Base-by-base conservation (phyloP, 2,329 filamentous ascomycete genomes). In the Aspergillus fructus region DNA sequence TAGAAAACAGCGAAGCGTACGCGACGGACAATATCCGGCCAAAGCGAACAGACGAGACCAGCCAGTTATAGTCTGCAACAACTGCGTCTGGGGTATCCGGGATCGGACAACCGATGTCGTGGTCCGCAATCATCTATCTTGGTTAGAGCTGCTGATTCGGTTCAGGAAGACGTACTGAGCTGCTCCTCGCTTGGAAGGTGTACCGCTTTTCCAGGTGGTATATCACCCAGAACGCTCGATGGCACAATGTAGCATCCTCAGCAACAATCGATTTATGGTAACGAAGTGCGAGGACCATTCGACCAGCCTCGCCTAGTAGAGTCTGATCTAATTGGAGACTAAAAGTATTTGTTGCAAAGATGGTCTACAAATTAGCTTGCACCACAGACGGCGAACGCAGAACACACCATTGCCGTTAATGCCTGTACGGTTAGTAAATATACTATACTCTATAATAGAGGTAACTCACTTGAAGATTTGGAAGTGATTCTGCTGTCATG, bases 221-320 rank as follows among this genome's bases (percentile, higher is more conserved):
- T 15, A 78, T 65, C 0, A 75, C 71, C 75, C 76, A 79, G 51
- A 78, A 79, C 0, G 70, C 70, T 41, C 66, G 62, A 27, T 68
- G 61, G 12, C 58, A 56, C 23, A 56, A 34, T 59, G 40, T n/a
- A 1, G 61, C 47, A 40, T 60, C 54, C 13, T 66, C 59, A 21
- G 51, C 53, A 42, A 53, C 58, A 24, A 59, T 50, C 4, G 63
- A 56, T 45, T 68, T 69, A 34, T 72, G 70, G 54, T 71, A 74
- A 2, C 69, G 65, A 11, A 74, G 61, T 1, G 57, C 51, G 27
- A 70, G 62, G 5, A 68, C 72, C 64, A 75, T 73, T 54, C 74
- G 67, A 3, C 70, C 69, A 3, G 73, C 74, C 48, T 77, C 71
- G 0, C 64, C 61, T 4, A 72, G 60, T 17, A 76, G 53, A 2